Percentiles rank a stretch among this genome's conserved stretches.
Conservation (phyloP, 495 filamentous ascomycete species). For the Podospora pseudocomata region DNA sequence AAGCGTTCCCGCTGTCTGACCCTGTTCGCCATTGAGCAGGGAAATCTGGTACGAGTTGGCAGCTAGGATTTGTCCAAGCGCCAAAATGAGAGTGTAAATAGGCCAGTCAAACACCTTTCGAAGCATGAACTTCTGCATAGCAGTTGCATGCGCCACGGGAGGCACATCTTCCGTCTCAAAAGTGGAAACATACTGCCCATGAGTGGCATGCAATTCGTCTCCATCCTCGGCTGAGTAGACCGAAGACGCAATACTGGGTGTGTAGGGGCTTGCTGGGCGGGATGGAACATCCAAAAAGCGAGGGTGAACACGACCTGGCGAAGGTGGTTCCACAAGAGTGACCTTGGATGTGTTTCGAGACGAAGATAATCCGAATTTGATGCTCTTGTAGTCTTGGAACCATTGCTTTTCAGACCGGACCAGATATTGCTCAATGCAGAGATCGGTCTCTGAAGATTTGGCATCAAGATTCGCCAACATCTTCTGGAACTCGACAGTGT, state of each 20-base stretch:
- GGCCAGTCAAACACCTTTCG: conserved; percentile 57
- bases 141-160: conserved; percentile 4
- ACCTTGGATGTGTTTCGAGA: conserved; percentile 14
- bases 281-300: conserved; percentile 16
- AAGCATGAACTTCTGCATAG: conserved; percentile 19
- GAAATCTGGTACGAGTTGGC: conserved; percentile 67
- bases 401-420: conserved; percentile 61
- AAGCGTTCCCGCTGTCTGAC: conserved; percentile 55
- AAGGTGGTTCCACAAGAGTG: conserved; percentile 9
- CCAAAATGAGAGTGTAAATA: conserved; percentile 64
- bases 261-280: conserved; percentile 12
- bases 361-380: conserved; percentile 24
- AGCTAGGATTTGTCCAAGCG: conserved; percentile 64
- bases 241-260: conserved; percentile 18
- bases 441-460: conserved; percentile 53
- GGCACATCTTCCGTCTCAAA: conserved; percentile 14
- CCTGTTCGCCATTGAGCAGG: conserved; percentile 57
- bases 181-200: background rate
- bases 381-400: conserved; percentile 48
- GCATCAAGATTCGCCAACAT: conserved; percentile 49
- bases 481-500: conserved; percentile 53
- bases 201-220: background rate
- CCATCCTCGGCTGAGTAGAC: conserved; percentile 15
- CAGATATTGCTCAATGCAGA: conserved; percentile 63
- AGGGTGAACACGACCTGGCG: background rate